Evolutionary conservation across 2,329 filamentous ascomycete species (phyloP).

Genomic region (Parastagonospora nodorum): DNA sequence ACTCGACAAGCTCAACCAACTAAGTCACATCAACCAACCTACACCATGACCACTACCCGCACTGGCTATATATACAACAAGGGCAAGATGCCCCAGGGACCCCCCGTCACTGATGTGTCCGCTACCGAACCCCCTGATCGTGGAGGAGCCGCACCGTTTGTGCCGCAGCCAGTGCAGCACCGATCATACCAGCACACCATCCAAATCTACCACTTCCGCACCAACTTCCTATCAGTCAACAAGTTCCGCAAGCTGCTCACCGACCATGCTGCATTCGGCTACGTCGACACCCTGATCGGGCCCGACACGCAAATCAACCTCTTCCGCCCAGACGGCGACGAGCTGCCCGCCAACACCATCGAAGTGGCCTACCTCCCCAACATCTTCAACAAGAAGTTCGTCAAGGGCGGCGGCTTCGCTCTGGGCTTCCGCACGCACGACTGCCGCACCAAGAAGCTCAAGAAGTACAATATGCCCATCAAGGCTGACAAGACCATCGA

Average conservation of each 20-base stretch:
- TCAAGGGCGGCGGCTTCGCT: slow-evolving; percentile 15
- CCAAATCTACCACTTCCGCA: slow-evolving; percentile 25
- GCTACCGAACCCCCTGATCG: background rate
- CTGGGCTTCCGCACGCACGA: slow-evolving; percentile 21
- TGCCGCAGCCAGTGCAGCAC: slow-evolving; percentile 12
- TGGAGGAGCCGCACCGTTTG: too few relatives aligned
- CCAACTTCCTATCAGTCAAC: slow-evolving; percentile 7
- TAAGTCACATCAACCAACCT: background rate
- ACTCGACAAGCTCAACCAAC: background rate
- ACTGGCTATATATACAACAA: background rate
- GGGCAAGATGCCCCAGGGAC: background rate
- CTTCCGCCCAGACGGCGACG: slow-evolving; percentile 16
- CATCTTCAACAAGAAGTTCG: slow-evolving; percentile 10
- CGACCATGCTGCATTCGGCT: slow-evolving; percentile 8
- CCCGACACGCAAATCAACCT: slow-evolving; percentile 12
- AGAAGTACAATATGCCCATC: too few relatives aligned
- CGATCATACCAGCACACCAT: slow-evolving; percentile 20
- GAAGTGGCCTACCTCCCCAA: slow-evolving; percentile 25
- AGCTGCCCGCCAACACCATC: slow-evolving; percentile 14
- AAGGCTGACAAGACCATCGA: slow-evolving; percentile 10
- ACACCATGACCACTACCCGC: background rate
- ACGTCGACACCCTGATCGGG: slow-evolving; percentile 12
- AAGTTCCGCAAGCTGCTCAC: slow-evolving; percentile 5
- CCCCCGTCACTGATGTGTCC: too few relatives aligned
- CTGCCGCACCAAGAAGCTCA: too few relatives aligned